Conservation (phyloP, 371 early-diverging fungal species). For the Blastocladiella emersonii region DNA sequence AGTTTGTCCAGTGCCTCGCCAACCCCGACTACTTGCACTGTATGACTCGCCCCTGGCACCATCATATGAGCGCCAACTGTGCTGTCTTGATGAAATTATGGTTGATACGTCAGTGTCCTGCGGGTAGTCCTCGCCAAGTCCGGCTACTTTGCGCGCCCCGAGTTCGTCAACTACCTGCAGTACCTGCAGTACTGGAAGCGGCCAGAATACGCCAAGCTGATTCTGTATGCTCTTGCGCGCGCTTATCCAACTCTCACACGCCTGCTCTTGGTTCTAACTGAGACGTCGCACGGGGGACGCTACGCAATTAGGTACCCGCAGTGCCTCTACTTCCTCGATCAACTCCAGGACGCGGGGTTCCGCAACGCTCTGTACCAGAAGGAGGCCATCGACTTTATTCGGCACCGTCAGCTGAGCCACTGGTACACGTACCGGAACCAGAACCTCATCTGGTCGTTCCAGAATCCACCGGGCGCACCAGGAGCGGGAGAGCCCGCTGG, state of each 20-base stretch:
- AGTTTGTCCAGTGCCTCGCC: conserved; percentile 86
- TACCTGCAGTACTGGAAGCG: conserved; percentile 84
- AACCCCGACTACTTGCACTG: conserved; percentile 86
- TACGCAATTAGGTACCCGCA: conserved; percentile 59
- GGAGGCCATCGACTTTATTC: conserved; percentile 59
- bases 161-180: conserved; percentile 70
- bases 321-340: conserved; percentile 63
- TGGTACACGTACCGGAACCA: conserved; percentile 49
- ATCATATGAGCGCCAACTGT: background rate
- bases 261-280: background rate
- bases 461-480: too few relatives aligned
- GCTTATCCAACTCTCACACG: background rate
- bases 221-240: conserved; percentile 40
- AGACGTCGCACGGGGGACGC: background rate
- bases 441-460: too few relatives aligned
- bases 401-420: conserved; percentile 72
- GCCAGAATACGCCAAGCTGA: conserved; percentile 76
- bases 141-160: conserved; percentile 62
- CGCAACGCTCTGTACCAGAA: conserved; percentile 54
- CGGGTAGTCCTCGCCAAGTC: conserved; percentile 70
- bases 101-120: too few relatives aligned
- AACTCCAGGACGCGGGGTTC: conserved; percentile 66
- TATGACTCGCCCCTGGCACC: conserved; percentile 6
- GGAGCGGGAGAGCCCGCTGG: too few relatives aligned
- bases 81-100: too few relatives aligned